Evolutionary conservation across 2,329 filamentous ascomycete species (phyloP).

Genomic region (Phialocephala subalpina): DNA sequence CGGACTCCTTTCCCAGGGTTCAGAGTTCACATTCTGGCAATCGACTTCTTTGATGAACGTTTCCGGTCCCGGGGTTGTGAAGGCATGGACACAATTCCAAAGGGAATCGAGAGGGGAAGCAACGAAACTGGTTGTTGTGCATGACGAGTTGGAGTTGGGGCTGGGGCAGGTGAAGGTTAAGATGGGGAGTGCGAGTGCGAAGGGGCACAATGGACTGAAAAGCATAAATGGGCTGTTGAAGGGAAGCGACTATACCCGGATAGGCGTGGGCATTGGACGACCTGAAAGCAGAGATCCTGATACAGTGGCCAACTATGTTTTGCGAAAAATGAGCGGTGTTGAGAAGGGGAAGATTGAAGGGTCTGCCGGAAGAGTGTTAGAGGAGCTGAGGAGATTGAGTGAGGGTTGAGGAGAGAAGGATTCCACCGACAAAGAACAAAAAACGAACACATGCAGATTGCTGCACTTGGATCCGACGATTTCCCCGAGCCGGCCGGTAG

Average conservation of each 20-base stretch:
- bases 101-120: constrained; percentile 46
- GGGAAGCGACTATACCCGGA: constrained; percentile 57
- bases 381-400: constrained; percentile 25
- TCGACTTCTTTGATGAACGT: constrained; percentile 85
- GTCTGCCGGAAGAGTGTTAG: constrained; percentile 37
- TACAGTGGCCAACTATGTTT: constrained; percentile 79
- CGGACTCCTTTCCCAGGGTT: constrained; percentile 54
- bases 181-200: constrained; percentile 68
- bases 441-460: no score
- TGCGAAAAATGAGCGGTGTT: constrained; percentile 53
- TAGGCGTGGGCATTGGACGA: constrained; percentile 89
- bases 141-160: constrained; percentile 85
- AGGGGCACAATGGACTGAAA: constrained; percentile 80
- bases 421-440: not conserved
- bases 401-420: constrained; percentile 13
- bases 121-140: constrained; percentile 75
- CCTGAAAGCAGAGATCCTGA: constrained; percentile 72
- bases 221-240: constrained; percentile 64
- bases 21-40: constrained; percentile 74
- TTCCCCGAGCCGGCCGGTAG: no score
- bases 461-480: no score
- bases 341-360: constrained; percentile 42
- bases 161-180: constrained; percentile 73
- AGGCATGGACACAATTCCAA: constrained; percentile 68
- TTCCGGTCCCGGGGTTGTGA: constrained; percentile 74